Base-by-base conservation (phyloP, 2,329 filamentous ascomycete species). In the Orbilia ellipsospora region DNA sequence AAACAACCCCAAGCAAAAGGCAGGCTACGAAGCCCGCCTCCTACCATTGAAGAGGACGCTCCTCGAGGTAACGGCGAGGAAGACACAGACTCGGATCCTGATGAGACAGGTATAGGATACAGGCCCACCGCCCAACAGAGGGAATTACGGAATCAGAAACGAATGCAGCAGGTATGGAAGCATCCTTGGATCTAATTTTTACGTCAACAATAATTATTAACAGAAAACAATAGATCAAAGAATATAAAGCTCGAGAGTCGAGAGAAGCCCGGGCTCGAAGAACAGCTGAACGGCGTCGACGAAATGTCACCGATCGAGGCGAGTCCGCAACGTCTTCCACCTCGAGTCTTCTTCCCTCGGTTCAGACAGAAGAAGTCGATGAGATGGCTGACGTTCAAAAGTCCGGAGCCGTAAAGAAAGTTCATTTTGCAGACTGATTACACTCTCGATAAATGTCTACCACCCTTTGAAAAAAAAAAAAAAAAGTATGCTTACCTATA, bases 211-310 rank as follows among this genome's bases (percentile, higher is more conserved):
- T 4, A 23, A 13, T 13, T 52, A 23, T 13, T 52, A 18, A 48
- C 8, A 3, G 13, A n/a, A 2, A 48, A 13, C 20, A 2, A 4
- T 55, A 80, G 78, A 77, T 80, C 36, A 77, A 78, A 40, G 78
- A 80, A 48, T 80, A 80, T 44, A 80, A 80, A 60, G 70, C 78
- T 2, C 60, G 78, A 8, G 78, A 78, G 45, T 78, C 75, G 28
- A 77, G 76, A 60, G 78, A 80, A 63, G 78, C 78, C n/a, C 72
- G 78, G 8, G 78, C 78, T 23, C 78, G 78, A 31, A 63, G 78
- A 48, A 78, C 77, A 20, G 74, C 77, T n/a, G 77, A 78, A 45
- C 65, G 78, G 31, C 67, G 78, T 26, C 72, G 78, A 63, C 78
- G 78, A 55, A 78, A 74, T 36, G 78, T 78, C 16, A 68, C 74